phyloP scores from a whole-genome alignment of 2,329 filamentous ascomycete species.

The Aspergillus pseudoviridinutans region DNA sequence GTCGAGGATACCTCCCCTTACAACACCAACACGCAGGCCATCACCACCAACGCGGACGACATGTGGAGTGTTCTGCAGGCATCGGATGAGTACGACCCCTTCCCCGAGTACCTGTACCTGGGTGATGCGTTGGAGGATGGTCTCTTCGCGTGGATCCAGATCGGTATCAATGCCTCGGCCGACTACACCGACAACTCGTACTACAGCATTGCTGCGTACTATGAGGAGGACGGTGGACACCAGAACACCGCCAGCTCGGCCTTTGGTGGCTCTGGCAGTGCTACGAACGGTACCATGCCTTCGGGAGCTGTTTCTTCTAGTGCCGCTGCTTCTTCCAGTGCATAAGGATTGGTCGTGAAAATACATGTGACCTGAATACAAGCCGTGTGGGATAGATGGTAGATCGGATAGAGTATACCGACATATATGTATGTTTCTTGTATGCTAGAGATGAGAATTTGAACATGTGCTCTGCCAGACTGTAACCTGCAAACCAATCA shows the following conservation, averaged over 20 bases:
- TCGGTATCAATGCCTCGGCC: constrained; percentile 44
- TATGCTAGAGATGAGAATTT: neutral
- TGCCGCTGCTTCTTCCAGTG: constrained; percentile 4
- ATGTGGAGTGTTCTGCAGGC: constrained; percentile 39
- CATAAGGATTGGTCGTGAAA: neutral
- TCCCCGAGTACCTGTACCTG: constrained; percentile 53
- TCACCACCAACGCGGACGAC: constrained; percentile 44
- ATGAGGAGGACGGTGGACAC: constrained; percentile 19
- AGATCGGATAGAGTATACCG: neutral
- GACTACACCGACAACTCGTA: constrained; percentile 23
- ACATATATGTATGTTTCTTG: neutral
- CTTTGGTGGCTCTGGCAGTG: constrained; percentile 10
- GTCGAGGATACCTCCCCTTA: constrained; percentile 43
- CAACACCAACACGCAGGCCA: constrained; percentile 22
- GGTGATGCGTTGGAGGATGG: constrained; percentile 47
- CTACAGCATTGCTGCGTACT: constrained; percentile 22
- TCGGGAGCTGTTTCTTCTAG: constrained; percentile 11
- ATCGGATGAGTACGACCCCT: constrained; percentile 47
- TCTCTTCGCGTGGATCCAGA: constrained; percentile 48
- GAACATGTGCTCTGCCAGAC: neutral
- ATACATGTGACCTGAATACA: too few relatives aligned
- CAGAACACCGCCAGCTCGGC: constrained; percentile 15
- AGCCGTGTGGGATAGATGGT: too few relatives aligned
- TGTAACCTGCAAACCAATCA: neutral
- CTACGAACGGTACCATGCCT: neutral